Conservation (phyloP, 2,329 filamentous ascomycete species). For the Cladophialophora immunda region DNA sequence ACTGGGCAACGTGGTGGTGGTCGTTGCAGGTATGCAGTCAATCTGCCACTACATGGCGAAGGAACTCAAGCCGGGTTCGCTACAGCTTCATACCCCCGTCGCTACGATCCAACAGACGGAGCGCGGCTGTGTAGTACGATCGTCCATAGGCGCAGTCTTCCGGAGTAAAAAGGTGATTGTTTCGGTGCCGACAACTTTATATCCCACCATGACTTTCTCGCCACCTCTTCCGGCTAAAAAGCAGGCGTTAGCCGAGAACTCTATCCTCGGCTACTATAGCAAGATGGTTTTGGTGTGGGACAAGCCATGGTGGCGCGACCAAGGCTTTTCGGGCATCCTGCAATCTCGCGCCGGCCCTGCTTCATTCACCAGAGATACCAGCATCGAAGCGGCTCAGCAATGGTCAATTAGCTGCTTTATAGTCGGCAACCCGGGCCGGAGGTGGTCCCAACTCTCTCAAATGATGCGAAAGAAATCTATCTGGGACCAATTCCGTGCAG, state of each 20-base stretch:
- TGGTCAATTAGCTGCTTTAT: conserved; percentile 52
- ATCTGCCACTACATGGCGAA: conserved; percentile 50
- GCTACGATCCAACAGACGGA: conserved; percentile 41
- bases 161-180: conserved; percentile 56
- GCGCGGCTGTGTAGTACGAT: background rate
- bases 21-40: conserved; percentile 46
- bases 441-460: conserved; percentile 25
- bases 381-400: conserved; percentile 9
- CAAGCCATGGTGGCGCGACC: conserved; percentile 19
- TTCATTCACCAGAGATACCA: conserved; percentile 20
- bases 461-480: conserved; percentile 40
- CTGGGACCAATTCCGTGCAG: conserved; percentile 32
- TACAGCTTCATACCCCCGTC: conserved; percentile 43
- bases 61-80: conserved; percentile 42
- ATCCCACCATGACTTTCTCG: conserved; percentile 42
- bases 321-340: background rate
- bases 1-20: too few relatives aligned
- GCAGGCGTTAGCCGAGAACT: background rate
- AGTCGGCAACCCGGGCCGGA: conserved; percentile 45
- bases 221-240: conserved; percentile 12
- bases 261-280: conserved; percentile 9
- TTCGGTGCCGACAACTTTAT: conserved; percentile 57
- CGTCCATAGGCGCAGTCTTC: conserved; percentile 36
- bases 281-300: conserved; percentile 12
- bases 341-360: conserved; percentile 44